These are phyloP conservation scores for Aphanomyces euteiches DNA, from an alignment of 352 stramenopile species.

Conservation along the genomic window DNA sequence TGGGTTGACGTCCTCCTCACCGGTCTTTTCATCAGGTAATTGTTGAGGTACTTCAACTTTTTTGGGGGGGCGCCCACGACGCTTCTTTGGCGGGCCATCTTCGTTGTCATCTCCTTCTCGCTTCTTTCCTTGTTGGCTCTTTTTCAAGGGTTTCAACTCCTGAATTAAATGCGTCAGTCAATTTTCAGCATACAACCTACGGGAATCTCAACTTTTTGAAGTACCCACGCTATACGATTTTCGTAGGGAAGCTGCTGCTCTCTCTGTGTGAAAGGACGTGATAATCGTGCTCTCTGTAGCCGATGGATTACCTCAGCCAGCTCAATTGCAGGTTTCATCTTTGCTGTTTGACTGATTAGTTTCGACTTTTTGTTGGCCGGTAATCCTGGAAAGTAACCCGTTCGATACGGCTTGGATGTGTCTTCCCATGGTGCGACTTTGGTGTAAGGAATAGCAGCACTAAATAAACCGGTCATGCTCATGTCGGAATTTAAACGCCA, in stretches of 20 bases:
- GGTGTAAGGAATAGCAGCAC: slow-evolving; percentile 54
- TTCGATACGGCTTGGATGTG: slow-evolving; percentile 58
- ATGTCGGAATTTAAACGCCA: slow-evolving; percentile 31
- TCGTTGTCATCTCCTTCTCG: background rate
- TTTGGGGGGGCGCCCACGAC: background rate
- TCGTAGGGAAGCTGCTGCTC: slow-evolving; percentile 51
- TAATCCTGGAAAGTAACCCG: slow-evolving; percentile 34
- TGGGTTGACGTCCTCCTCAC: background rate
- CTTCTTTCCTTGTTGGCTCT: slow-evolving; percentile 28
- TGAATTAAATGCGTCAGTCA: slow-evolving; percentile 9
- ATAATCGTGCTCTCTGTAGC: too few species aligned
- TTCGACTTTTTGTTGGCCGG: too few species aligned
- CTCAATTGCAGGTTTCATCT: too few species aligned
- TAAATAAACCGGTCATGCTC: slow-evolving; percentile 31
- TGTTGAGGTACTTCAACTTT: background rate
- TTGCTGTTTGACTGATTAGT: too few species aligned
- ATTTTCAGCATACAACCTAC: too few species aligned
- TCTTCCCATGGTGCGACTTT: slow-evolving; percentile 73
- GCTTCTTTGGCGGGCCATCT: background rate
- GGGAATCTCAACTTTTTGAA: background rate
- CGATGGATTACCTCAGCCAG: too few species aligned
- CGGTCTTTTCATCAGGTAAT: background rate
- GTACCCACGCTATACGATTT: slow-evolving; percentile 37
- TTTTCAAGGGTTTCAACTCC: slow-evolving; percentile 31
- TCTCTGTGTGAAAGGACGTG: slow-evolving; percentile 52